Conservation (phyloP, 768 basidiomycete genomes). For the Pleurotus djamor region DNA sequence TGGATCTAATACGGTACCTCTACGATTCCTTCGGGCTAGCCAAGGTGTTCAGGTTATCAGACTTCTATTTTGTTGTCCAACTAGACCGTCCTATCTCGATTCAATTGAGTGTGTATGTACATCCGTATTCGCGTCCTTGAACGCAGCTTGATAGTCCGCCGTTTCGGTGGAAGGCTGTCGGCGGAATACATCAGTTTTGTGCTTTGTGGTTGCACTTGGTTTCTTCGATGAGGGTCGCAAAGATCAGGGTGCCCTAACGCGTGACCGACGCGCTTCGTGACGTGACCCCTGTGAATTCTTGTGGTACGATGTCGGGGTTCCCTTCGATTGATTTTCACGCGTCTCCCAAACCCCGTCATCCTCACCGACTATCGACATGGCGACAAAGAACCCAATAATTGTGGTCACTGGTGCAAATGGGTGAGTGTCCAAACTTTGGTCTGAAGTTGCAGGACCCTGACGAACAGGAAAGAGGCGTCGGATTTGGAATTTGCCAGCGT, state of each 20-base stretch:
- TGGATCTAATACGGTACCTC: conserved; percentile 15
- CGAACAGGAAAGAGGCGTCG: conserved; percentile 60
- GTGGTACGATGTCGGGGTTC: background rate
- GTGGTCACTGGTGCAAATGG: conserved; percentile 73
- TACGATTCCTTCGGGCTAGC: background rate
- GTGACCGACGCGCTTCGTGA: too few species aligned
- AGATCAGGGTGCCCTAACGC: too few species aligned
- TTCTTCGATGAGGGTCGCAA: too few species aligned
- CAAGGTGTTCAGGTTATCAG: too few species aligned
- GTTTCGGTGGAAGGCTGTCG: too few species aligned
- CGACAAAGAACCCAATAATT: conserved; percentile 40
- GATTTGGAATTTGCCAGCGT: conserved; percentile 81
- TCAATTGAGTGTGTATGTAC: background rate
- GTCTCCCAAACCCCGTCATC: background rate
- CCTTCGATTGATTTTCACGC: background rate
- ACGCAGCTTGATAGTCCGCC: too few species aligned
- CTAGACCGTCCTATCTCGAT: background rate
- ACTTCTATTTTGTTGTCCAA: too few species aligned
- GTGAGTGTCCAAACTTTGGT: conserved; percentile 31
- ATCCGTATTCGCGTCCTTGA: too few species aligned
- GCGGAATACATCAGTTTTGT: too few species aligned
- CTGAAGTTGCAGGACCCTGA: background rate
- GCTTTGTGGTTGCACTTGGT: too few species aligned
- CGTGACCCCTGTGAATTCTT: too few species aligned
- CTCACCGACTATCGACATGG: conserved; percentile 22